Evolutionary conservation across 192 early-diverging fungal genomes (phyloP).

Genomic region (Phlyctochytrium planicorne): DNA sequence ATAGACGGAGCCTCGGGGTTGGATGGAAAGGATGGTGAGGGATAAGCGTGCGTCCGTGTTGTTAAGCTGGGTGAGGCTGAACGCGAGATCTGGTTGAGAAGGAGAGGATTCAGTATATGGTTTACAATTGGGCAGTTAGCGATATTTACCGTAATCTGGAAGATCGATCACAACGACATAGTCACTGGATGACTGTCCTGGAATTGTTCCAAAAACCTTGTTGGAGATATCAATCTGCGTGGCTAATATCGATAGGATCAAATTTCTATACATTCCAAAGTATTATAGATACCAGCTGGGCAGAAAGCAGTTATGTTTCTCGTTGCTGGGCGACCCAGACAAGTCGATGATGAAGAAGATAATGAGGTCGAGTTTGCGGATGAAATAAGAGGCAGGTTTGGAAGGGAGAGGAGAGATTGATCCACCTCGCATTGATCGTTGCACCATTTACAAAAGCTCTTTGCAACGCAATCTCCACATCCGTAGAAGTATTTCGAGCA

Average conservation of each 20-base stretch:
- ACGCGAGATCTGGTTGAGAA: not conserved
- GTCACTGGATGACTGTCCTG: slow-evolving; percentile 5
- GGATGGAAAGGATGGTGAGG: not conserved
- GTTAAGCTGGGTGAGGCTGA: not conserved
- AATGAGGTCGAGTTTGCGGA: no score
- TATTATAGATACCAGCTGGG: no score
- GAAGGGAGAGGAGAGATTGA: no score
- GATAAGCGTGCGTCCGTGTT: not conserved
- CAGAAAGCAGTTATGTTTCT: no score
- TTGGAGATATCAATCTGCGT: no score
- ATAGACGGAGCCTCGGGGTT: not conserved
- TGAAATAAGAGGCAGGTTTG: no score
- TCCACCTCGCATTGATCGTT: slow-evolving; percentile 14
- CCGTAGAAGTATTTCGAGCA: slow-evolving; percentile 11
- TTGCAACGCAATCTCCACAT: slow-evolving; percentile 13
- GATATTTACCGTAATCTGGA: slow-evolving; percentile 8
- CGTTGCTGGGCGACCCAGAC: no score
- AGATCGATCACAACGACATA: not conserved
- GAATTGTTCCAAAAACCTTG: no score
- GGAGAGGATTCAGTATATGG: no score
- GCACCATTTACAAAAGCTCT: slow-evolving; percentile 17
- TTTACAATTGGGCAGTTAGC: not conserved
- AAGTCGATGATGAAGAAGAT: no score
- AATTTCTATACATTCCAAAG: no score
- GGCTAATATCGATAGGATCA: no score